Conservation (phyloP, 495 filamentous ascomycete species). For the Jackrogersella minutella region DNA sequence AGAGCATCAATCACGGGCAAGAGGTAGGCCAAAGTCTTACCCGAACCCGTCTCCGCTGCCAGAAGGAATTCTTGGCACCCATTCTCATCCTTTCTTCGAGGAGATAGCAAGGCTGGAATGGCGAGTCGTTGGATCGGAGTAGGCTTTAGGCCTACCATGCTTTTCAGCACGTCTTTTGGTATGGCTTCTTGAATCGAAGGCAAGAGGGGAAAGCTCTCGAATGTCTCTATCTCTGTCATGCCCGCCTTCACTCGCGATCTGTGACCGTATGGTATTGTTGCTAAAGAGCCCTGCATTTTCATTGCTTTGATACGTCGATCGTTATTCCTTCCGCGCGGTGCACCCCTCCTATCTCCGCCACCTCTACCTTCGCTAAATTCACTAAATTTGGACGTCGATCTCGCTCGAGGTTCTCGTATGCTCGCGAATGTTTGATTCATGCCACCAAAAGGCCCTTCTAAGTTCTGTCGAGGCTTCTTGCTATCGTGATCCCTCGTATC, state of each 20-base stretch:
- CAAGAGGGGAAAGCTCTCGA: slow-evolving; percentile 79
- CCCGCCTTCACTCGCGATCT: slow-evolving; percentile 72
- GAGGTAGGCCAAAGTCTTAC: slow-evolving; percentile 93
- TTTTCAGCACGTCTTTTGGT: slow-evolving; percentile 71
- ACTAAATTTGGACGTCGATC: slow-evolving; percentile 43
- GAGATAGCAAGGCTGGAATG: slow-evolving; percentile 74
- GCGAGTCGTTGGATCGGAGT: slow-evolving; percentile 90
- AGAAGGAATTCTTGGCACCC: slow-evolving; percentile 80
- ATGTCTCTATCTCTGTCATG: slow-evolving; percentile 74
- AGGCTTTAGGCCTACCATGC: slow-evolving; percentile 73
- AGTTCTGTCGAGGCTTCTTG: slow-evolving; percentile 50
- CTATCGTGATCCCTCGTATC: slow-evolving; percentile 44
- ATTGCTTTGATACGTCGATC: slow-evolving; percentile 73
- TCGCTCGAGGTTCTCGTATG: slow-evolving; percentile 41
- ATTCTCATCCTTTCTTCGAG: slow-evolving; percentile 17
- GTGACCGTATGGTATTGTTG: slow-evolving; percentile 75
- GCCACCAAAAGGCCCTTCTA: slow-evolving; percentile 71
- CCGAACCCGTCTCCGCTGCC: slow-evolving; percentile 95
- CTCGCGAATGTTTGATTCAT: slow-evolving; percentile 78
- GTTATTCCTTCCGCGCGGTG: slow-evolving; percentile 48
- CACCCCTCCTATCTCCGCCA: slow-evolving; percentile 46
- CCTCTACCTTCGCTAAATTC: slow-evolving; percentile 35
- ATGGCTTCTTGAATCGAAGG: slow-evolving; percentile 78
- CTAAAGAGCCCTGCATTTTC: slow-evolving; percentile 89
- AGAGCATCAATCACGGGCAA: slow-evolving; percentile 82